Evolutionary conservation across 2,329 filamentous ascomycete species (phyloP).

Genomic region (Teratosphaeria epicoccoides): DNA sequence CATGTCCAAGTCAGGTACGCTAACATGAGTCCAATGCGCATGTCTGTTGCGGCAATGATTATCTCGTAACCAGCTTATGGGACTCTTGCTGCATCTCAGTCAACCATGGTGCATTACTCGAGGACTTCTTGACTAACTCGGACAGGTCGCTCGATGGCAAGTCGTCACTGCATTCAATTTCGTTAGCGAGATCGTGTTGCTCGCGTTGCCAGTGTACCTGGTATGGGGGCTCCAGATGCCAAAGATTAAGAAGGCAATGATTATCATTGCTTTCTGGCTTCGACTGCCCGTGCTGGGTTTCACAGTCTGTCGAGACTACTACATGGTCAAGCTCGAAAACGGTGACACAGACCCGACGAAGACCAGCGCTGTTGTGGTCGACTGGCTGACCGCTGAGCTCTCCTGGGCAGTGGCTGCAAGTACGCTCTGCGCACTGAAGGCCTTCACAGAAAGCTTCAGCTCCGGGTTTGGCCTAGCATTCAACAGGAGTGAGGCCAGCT

Average conservation of each 20-base stretch:
- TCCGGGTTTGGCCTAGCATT: conserved; percentile 29
- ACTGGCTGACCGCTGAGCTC: conserved; percentile 30
- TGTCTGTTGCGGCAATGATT: conserved; percentile 3
- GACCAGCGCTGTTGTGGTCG: conserved; percentile 22
- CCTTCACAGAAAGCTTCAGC: conserved; percentile 32
- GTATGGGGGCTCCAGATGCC: conserved; percentile 31
- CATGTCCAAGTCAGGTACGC: conserved; percentile 20
- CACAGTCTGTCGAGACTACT: conserved; percentile 27
- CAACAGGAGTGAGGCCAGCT: conserved; percentile 19
- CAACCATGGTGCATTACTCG: neutral
- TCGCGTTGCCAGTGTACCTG: conserved; percentile 25
- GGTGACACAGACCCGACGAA: conserved; percentile 23
- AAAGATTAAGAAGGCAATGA: conserved; percentile 22
- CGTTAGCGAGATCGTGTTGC: conserved; percentile 24
- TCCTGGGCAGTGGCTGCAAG: conserved; percentile 32
- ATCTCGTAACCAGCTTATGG: neutral
- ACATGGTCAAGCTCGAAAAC: conserved; percentile 19
- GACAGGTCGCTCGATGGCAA: conserved; percentile 26
- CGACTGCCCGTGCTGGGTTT: conserved; percentile 27
- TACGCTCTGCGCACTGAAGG: conserved; percentile 33
- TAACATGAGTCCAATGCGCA: neutral
- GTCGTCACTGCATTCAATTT: conserved; percentile 31
- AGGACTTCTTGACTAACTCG: neutral
- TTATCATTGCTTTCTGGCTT: conserved; percentile 29
- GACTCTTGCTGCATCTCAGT: neutral